Evolutionary conservation across 176 grass and related monocot species (phyloP).

Genomic region (Saccharum officinarum): DNA sequence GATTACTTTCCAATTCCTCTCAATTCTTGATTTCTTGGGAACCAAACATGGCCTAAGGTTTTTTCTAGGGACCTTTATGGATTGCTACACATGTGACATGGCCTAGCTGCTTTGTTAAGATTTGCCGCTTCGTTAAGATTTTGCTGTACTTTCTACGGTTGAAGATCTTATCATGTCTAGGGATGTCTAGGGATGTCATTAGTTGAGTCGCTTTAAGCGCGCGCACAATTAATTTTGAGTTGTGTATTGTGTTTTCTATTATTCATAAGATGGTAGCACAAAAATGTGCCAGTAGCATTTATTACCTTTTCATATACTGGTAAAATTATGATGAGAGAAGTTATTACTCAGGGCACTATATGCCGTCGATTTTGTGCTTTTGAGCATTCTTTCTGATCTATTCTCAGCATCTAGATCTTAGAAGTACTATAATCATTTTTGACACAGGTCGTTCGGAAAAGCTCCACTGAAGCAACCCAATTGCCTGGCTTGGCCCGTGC

Average conservation of each 20-base stretch:
- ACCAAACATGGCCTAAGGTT: not conserved
- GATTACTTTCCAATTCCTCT: not conserved
- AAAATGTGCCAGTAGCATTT: not conserved
- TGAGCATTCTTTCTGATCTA: not conserved
- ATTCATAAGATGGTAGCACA: not conserved
- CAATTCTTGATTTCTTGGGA: not conserved
- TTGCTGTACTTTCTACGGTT: not conserved
- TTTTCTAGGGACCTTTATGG: conserved; percentile 13
- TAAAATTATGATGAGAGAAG: conserved; percentile 5
- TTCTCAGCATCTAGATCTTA: conserved; percentile 1
- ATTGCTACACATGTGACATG: not conserved
- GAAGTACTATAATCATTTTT: conserved; percentile 18
- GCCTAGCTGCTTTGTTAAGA: not conserved
- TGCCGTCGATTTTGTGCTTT: conserved; percentile 7
- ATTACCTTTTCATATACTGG: conserved; percentile 14
- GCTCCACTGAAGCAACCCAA: conserved; percentile 56
- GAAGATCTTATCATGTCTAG: not conserved
- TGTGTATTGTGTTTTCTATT: not conserved
- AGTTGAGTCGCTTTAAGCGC: not conserved
- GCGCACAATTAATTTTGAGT: not conserved
- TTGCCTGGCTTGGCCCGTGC: conserved; percentile 44
- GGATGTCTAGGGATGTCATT: conserved; percentile 1
- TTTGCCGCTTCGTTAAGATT: conserved; percentile 16
- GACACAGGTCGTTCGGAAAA: conserved; percentile 72
- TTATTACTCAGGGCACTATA: not conserved